phyloP scores from a whole-genome alignment of 2,329 filamentous ascomycete genomes.

The Ophiocordyceps camponoti-saundersi region DNA sequence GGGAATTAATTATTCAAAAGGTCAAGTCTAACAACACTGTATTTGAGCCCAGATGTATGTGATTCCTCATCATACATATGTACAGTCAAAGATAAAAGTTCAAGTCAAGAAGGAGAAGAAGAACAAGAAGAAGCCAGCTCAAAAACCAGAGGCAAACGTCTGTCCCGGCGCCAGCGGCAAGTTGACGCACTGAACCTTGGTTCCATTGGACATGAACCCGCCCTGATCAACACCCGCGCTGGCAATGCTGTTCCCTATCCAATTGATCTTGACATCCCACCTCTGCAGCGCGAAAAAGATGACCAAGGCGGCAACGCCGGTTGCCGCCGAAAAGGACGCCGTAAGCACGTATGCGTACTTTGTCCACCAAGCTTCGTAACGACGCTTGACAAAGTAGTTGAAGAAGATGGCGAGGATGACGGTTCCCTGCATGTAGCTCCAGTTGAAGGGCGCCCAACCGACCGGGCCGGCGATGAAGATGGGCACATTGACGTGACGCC shows the following conservation, averaged over 20 bases:
- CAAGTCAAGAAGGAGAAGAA: no score
- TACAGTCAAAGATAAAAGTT: no score
- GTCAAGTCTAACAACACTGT: no score
- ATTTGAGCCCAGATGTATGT: no score
- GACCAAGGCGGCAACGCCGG: constrained; percentile 10
- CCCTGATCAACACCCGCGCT: constrained; percentile 8
- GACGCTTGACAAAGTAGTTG: constrained; percentile 9
- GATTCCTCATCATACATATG: no score
- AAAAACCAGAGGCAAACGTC: constrained; percentile 6
- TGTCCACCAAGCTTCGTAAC: constrained; percentile 10
- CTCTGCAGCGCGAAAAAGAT: constrained; percentile 11
- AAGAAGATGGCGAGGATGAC: constrained; percentile 9
- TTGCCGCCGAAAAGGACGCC: constrained; percentile 10
- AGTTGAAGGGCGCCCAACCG: constrained; percentile 11
- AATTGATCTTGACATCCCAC: constrained; percentile 5
- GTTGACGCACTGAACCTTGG: constrained; percentile 6
- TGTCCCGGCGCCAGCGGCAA: constrained; percentile 6
- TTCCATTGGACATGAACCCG: constrained; percentile 3
- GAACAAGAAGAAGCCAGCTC: no score
- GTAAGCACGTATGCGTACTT: constrained; percentile 12
- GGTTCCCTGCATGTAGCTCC: constrained; percentile 9
- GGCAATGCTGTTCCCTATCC: constrained; percentile 9
- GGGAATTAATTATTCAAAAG: no score
- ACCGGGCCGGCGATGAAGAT: constrained; percentile 9
- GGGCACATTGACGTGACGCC: constrained; percentile 9